Base-by-base conservation (phyloP, 2,329 filamentous ascomycete species). In the Cladosporium sp. region DNA sequence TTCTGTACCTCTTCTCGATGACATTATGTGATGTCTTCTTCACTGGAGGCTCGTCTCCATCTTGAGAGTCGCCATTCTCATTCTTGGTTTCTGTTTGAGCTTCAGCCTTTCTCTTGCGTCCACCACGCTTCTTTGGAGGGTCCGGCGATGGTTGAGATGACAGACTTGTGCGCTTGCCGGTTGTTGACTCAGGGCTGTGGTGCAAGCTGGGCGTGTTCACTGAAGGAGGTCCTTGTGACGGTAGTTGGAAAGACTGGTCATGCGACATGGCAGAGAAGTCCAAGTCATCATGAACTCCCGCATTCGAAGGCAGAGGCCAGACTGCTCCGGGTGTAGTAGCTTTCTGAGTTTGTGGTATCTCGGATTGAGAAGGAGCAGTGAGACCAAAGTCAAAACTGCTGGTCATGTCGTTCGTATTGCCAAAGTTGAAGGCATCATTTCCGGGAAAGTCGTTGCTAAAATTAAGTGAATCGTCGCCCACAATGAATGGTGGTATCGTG, bases 11-110 rank as follows among this genome's bases (percentile, higher is more conserved):
- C 84, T 97, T 98, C 80, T 98, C 94, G 69, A 98, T 97, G 85
- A 98, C 95, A 78, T 97, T 98, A 80, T 98, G 94, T 2, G 94
- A 93, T 35, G 93, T 96, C 84, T 97, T 97, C 84, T 97, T 97
- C 66, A 82, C 82, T 29, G 80, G 85, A 60, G 76, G 84, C 28
- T 74, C 82, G 46, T 75, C 76, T 23, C 69, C 72, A 29, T 75
- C 75, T 40, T 72, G 69, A 23, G 65, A 68, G 35, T 72, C 72
- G 14, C 71, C 71, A 72, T 84, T 88, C 71, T 82, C 85, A 3
- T 86, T 82, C n/a, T 67, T 68, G 31, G 65, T 53, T 37, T 73
- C 69, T 29, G 69, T 66, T 46, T 72, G 68, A 6, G 71, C 68
- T 31, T 76, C 76, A 2, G 71, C 73, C 68, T 77, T 77, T 37